These are phyloP conservation scores for Talaromyces sp. DNA, from an alignment of 2,329 filamentous ascomycete genomes.

Conservation along the genomic window DNA sequence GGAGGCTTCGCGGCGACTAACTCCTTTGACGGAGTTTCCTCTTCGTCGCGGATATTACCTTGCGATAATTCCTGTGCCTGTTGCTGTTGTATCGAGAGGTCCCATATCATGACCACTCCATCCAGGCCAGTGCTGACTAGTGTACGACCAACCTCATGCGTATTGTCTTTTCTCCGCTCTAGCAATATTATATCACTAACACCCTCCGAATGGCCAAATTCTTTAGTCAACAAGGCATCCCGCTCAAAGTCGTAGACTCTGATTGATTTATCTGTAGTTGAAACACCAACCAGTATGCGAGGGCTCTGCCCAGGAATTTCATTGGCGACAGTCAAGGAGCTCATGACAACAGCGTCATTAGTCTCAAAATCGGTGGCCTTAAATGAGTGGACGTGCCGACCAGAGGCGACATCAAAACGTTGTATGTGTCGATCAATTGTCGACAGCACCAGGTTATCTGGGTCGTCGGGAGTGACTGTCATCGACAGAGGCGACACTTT, in stretches of 20 bases:
- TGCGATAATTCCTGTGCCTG: conserved; percentile 30
- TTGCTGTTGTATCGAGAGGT: conserved; percentile 35
- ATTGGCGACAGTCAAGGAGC: conserved; percentile 62
- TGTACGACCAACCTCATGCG: conserved; percentile 45
- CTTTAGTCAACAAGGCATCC: conserved; percentile 74
- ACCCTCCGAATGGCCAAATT: conserved; percentile 93
- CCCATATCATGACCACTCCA: conserved; percentile 80
- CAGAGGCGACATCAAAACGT: conserved; percentile 61
- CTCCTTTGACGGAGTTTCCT: conserved; percentile 45
- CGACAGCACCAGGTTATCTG: conserved; percentile 55
- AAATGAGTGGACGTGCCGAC: conserved; percentile 69
- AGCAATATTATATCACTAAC: conserved; percentile 80
- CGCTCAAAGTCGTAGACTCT: conserved; percentile 78
- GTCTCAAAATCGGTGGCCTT: conserved; percentile 78
- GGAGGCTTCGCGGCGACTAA: conserved; percentile 63
- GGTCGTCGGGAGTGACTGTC: conserved; percentile 62
- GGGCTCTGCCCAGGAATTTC: conserved; percentile 56
- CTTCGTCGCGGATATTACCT: conserved; percentile 30
- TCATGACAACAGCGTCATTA: conserved; percentile 76
- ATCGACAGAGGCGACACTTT: conserved; percentile 87
- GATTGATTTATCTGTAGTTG: conserved; percentile 93
- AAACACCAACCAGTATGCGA: conserved; percentile 77
- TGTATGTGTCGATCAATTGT: conserved; percentile 61
- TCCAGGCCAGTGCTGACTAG: conserved; percentile 74
- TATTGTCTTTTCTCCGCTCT: conserved; percentile 39